These are phyloP conservation scores for Phytophthora meadii DNA, from an alignment of 352 stramenopile species.

Conservation along the genomic window DNA sequence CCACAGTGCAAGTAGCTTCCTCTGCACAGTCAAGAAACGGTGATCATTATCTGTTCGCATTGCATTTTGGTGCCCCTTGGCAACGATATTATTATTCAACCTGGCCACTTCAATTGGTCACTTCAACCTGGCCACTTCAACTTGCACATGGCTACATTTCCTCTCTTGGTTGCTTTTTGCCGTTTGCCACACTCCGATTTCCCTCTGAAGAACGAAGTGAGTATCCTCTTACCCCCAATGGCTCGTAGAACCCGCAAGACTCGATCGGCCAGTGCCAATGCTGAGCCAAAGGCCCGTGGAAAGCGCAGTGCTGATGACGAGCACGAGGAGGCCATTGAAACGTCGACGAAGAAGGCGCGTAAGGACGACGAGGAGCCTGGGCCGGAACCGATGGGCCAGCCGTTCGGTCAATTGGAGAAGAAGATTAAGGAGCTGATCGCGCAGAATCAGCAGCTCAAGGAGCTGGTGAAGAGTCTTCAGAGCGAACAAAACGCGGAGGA, in stretches of 20 bases:
- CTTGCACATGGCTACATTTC: conserved; percentile 25
- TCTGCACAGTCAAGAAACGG: conserved; percentile 1
- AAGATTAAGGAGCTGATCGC: conserved; percentile 15
- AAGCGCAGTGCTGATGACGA: conserved; percentile 11
- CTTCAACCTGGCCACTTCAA: conserved; percentile 23
- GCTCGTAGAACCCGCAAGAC: conserved; percentile 13
- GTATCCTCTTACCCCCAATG: background rate
- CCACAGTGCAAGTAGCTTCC: conserved; percentile 23
- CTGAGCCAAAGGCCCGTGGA: background rate
- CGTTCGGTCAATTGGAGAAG: conserved; percentile 14
- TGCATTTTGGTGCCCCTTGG: background rate
- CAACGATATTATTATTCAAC: background rate
- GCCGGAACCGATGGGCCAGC: conserved; percentile 17
- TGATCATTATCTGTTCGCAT: background rate
- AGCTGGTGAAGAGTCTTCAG: conserved; percentile 20
- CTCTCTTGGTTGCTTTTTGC: background rate
- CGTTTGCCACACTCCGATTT: conserved; percentile 11
- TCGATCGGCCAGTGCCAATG: conserved; percentile 2
- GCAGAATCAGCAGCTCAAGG: conserved; percentile 25
- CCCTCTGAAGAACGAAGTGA: background rate
- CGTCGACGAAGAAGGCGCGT: conserved; percentile 15
- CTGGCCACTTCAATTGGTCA: no score
- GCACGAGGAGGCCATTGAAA: conserved; percentile 3
- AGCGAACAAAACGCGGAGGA: conserved; percentile 1
- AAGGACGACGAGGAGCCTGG: conserved; percentile 9